A percentile compares a stretch with the other conserved stretches of the same genome.
phyloP scores from a whole-genome alignment of 179 eudicot species.

The Dionaea muscipula region DNA sequence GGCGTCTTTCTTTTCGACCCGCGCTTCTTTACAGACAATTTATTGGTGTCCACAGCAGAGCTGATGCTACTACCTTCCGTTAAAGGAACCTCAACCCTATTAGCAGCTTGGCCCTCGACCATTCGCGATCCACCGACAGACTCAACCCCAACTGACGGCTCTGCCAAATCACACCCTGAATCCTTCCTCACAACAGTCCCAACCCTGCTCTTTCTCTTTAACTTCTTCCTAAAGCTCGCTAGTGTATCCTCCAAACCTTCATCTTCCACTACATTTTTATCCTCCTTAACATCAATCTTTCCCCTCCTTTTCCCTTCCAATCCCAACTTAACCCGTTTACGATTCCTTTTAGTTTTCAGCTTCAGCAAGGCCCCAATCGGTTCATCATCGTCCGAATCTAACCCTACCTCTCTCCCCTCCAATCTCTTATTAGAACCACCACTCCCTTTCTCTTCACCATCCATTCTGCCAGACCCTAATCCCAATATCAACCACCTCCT shows the following conservation, averaged over 20 bases:
- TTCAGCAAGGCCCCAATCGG: slow-evolving; percentile 65
- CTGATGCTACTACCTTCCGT: slow-evolving; percentile 18
- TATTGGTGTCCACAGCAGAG: slow-evolving; percentile 13
- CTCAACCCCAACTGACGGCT: slow-evolving; percentile 23
- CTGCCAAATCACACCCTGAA: slow-evolving; percentile 14
- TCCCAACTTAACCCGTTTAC: slow-evolving; percentile 43
- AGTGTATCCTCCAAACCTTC: slow-evolving; percentile 83
- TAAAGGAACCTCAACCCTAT: slow-evolving; percentile 31
- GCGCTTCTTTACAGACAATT: slow-evolving; percentile 13
- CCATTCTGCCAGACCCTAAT: slow-evolving; percentile 32
- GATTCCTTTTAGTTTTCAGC: slow-evolving; percentile 38
- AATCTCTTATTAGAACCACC: slow-evolving; percentile 45
- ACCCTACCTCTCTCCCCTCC: slow-evolving; percentile 22
- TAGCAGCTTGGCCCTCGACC: slow-evolving; percentile 79
- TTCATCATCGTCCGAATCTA: slow-evolving; percentile 75
- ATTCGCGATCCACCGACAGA: slow-evolving; percentile 46
- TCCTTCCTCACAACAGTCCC: slow-evolving; percentile 18
- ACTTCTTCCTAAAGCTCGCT: slow-evolving; percentile 82
- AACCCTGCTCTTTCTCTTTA: slow-evolving; percentile 42
- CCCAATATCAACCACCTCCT: neutral
- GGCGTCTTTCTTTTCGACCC: slow-evolving; percentile 21
- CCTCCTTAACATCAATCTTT: slow-evolving; percentile 20
- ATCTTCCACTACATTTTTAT: slow-evolving; percentile 17
- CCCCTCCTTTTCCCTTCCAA: slow-evolving; percentile 26
- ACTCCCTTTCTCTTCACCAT: slow-evolving; percentile 36